Conservation (phyloP, 2,329 filamentous ascomycete species). For the Tolypocladium sp. region DNA sequence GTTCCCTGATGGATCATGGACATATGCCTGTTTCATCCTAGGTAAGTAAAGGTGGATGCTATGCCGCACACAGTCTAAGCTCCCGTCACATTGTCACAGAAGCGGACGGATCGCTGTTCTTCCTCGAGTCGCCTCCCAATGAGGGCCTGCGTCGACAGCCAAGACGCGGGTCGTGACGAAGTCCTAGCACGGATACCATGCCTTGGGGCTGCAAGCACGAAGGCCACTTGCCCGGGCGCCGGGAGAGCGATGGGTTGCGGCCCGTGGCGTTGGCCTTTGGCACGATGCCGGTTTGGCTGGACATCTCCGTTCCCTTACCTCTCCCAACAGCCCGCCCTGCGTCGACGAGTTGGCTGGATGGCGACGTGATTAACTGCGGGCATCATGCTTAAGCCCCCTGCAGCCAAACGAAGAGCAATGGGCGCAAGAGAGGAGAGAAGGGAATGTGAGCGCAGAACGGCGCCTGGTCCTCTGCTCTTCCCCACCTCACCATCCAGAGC, state of each 20-base stretch:
- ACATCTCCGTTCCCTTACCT: not conserved
- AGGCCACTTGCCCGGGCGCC: no score
- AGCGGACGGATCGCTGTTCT: slow-evolving; percentile 1
- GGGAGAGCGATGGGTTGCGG: not conserved
- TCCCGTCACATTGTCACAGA: slow-evolving; percentile 5
- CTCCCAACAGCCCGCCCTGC: not conserved
- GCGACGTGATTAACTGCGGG: not conserved
- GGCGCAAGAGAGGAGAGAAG: not conserved
- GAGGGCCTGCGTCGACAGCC: no score
- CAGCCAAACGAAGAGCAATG: not conserved
- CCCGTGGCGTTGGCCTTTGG: not conserved
- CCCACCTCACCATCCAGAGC: not conserved
- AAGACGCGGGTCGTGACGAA: no score
- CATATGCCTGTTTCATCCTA: slow-evolving; percentile 3
- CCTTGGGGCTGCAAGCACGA: no score
- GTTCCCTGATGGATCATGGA: not conserved
- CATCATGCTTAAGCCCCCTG: not conserved
- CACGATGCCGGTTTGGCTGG: not conserved
- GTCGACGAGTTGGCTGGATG: not conserved
- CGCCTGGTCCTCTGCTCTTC: slow-evolving; percentile 1
- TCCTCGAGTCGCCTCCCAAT: not conserved
- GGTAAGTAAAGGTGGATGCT: slow-evolving; percentile 1
- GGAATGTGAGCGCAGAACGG: slow-evolving; percentile 7
- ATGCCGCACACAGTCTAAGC: not conserved
- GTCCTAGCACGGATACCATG: no score